Evolutionary conservation across 1,284 basidiomycete species (phyloP), one percentile per base, ranked within the genome.

Genomic region (Cryptococcus maquisensis): DNA sequence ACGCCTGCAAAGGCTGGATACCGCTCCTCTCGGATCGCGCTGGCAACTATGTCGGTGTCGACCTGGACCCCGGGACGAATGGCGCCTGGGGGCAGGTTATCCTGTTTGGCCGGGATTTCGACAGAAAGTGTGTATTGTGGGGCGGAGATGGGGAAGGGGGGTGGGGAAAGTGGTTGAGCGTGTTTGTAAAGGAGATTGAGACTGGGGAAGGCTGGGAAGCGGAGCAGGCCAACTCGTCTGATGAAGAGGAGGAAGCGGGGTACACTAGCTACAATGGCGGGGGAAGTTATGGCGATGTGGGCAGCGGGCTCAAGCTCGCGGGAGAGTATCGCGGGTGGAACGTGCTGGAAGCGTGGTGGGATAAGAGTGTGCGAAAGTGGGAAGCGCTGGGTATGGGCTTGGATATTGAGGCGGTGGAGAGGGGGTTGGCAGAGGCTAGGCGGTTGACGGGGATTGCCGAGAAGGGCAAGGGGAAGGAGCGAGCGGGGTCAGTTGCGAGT

Each of bases 31-130:
- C 86, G 40, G 95, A 99, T 77, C 88, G 89, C 62, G 86, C 85
- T 18, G 96, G 95, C 24, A 99, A 99, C 77, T 99, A 99, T 72
- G 83, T 98, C 59, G 95, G 95, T 50, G 82, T 99, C 47, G 95
- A 99, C 74, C 82, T 98, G 57, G 91, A 87, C 74, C 95, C 95
- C 4, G 89, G 78, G 20, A 83, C 86, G 59, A 71, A 69, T 37
- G 95, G 93, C 46, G 75, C 83, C 2, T 80, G 84, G 48, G 96
- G 95, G 4, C 95, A 98, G 74, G 93, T 97, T 49, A 98, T 98
- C 60, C 86, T 98, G 47, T 98, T 98, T 74, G 95, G 95, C 13
- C 83, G 95, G 50, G 95, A 98, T 72, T 97, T 98, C 75, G 95
- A 98, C 75, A 90, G 92, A 23, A 98, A 98, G 74, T 90, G 97